A percentile compares a stretch with the other conserved stretches of the same genome.
phyloP scores from a whole-genome alignment of 2,329 filamentous ascomycete genomes.

The Colletotrichum graminicola region DNA sequence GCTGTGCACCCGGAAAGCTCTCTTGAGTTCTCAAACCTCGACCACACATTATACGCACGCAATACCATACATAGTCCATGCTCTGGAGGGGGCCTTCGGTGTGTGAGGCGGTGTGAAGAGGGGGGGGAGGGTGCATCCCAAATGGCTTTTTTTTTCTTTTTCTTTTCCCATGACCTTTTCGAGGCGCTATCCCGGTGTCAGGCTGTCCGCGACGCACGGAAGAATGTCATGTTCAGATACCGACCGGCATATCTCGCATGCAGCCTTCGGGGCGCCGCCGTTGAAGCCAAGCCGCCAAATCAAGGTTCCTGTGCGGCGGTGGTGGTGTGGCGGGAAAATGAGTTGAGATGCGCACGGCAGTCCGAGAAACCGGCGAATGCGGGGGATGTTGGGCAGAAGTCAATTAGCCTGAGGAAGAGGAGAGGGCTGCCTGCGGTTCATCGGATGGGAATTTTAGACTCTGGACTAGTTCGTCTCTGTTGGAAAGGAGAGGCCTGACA shows the following conservation, averaged over 20 bases:
- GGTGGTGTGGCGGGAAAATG: background rate
- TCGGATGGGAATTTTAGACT: slow-evolving; percentile 26
- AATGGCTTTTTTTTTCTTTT: background rate
- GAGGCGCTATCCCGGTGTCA: background rate
- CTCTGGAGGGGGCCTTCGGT: background rate
- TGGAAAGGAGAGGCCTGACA: slow-evolving; percentile 18
- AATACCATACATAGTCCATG: background rate
- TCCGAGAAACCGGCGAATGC: slow-evolving; percentile 8
- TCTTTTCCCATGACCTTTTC: background rate
- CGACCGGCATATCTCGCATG: background rate
- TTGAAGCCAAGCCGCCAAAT: background rate
- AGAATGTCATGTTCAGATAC: background rate
- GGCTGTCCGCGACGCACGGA: background rate
- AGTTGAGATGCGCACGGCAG: slow-evolving; percentile 28
- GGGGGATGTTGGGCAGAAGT: background rate
- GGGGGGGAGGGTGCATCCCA: background rate
- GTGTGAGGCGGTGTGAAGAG: background rate
- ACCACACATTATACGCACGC: background rate
- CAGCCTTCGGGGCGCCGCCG: background rate
- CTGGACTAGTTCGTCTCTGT: slow-evolving; percentile 29
- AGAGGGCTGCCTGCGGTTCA: slow-evolving; percentile 18
- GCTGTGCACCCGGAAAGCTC: slow-evolving; percentile 1
- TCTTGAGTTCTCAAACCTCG: background rate
- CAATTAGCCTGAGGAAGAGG: background rate
- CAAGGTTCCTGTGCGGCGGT: background rate